Percentiles rank a stretch among this genome's conserved stretches.
Evolutionary conservation across 2,329 filamentous ascomycete species (phyloP).

Genomic region (Venturia effusa): DNA sequence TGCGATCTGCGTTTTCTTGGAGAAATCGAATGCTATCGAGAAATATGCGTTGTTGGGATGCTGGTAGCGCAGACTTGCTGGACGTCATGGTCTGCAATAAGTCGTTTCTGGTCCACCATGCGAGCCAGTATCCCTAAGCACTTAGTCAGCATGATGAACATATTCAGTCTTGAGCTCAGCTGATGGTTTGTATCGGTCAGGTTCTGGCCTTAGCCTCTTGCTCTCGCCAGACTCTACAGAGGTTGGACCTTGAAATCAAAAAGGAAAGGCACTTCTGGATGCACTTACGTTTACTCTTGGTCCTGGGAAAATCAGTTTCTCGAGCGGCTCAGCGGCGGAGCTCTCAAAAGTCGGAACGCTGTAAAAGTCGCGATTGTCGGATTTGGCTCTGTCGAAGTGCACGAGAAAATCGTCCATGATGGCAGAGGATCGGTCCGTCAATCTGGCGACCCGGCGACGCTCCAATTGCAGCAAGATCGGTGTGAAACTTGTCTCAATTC

Average conservation of each 20-base stretch:
- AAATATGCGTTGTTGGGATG: not conserved
- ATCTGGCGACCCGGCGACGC: constrained; percentile 3
- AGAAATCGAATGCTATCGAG: not conserved
- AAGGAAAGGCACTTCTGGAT: not conserved
- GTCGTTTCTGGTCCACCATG: not conserved
- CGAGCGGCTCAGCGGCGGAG: not conserved
- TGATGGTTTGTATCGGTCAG: not conserved
- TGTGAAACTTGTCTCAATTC: constrained; percentile 4
- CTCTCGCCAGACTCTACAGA: not conserved
- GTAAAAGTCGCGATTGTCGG: constrained; percentile 10
- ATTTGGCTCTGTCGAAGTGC: not conserved
- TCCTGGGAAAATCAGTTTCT: not conserved
- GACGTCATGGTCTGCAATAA: not conserved
- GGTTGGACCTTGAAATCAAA: not conserved
- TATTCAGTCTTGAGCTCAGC: not conserved
- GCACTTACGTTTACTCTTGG: constrained; percentile 4
- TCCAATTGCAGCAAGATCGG: constrained; percentile 7
- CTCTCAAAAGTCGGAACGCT: constrained; percentile 7
- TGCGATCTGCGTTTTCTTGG: not conserved
- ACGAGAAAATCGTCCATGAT: not conserved
- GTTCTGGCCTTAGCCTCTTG: not conserved
- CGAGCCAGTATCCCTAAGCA: constrained; percentile 2
- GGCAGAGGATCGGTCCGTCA: not conserved
- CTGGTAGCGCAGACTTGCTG: not conserved
- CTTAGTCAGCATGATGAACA: not conserved